Evolutionary conservation across 1,139 yeast genomes (phyloP), one percentile per base, ranked within the genome.

Genomic region (Yamadazyma conglobata): DNA sequence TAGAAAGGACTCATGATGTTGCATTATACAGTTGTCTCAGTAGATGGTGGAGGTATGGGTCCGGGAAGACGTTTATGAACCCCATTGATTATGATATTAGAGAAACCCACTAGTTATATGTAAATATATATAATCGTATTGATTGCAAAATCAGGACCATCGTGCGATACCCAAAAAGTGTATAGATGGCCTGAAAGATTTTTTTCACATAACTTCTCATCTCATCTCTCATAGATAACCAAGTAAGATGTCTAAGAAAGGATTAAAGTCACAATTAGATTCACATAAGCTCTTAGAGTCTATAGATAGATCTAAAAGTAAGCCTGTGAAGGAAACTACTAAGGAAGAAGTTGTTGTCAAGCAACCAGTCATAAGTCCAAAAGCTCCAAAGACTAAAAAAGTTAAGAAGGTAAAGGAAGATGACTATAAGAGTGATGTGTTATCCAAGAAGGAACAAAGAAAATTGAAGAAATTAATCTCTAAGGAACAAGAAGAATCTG

Each of bases 41-140:
- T 24, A 65, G 82, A 42, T 88, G 96, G 95, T 87, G 95, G 95
- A 73, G 74, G 44, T 70, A 71, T 43, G 91, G 93, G 0, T 49
- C 66, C 5, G 80, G 80, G 3, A 75, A 73, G 43, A 46, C 43
- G 6, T 74, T 75, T 39, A 42, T 73, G 19, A 66, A 67, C 37
- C 74, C 71, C 25, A 39, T 51, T 6, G 54, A 54, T 24, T 51
- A 50, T 30, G 14, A 7, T 8, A 14, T 26, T 18, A 18, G 19
- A n/a, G 4, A 10, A 15, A 24, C 15, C n/a, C n/a, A 5, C n/a
- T 7, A 13, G 15, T 10, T 15, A 10, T 23, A 13, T 15, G 6
- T 22, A 22, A 19, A 23, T 21, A n/a, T 23, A 23, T 15, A 19
- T n/a, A n/a, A n/a, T n/a, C n/a, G n/a, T n/a, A 12, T 22, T 15